Conservation (phyloP, 352 stramenopile genomes). For the Pythium folliculosum region DNA sequence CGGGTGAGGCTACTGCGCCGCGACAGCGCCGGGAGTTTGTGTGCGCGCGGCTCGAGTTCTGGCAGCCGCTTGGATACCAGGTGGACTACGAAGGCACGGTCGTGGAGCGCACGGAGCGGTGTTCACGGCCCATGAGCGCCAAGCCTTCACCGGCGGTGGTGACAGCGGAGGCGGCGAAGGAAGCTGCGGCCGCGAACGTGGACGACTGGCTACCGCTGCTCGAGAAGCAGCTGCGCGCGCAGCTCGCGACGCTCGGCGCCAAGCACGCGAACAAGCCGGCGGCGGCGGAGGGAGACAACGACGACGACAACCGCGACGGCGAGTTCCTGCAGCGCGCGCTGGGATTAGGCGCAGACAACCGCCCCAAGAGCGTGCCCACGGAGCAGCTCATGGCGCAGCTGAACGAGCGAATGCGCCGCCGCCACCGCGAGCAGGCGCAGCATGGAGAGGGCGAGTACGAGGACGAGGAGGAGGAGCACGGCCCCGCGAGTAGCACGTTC, state of each 20-base stretch:
- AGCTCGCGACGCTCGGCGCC: constrained; percentile 14
- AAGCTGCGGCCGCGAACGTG: constrained; percentile 3
- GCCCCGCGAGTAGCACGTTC: constrained; percentile 3
- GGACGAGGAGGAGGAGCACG: neutral
- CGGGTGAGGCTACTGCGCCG: constrained; percentile 22
- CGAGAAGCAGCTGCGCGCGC: constrained; percentile 45
- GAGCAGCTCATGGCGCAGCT: constrained; percentile 22
- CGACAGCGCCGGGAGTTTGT: neutral
- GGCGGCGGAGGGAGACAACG: neutral
- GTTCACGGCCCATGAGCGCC: constrained; percentile 24
- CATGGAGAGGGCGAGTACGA: neutral
- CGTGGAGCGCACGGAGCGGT: constrained; percentile 46
- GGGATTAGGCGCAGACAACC: neutral
- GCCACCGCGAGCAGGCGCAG: neutral
- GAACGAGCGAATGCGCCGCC: constrained; percentile 5
- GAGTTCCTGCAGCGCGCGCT: constrained; percentile 13
- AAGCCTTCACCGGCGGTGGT: neutral
- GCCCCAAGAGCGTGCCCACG: constrained; percentile 13
- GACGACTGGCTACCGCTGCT: constrained; percentile 54
- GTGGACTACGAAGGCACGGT: constrained; percentile 58
- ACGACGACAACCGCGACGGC: constrained; percentile 15
- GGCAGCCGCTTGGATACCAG: constrained; percentile 56
- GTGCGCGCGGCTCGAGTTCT: constrained; percentile 52
- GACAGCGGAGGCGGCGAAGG: neutral
- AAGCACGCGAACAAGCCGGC: constrained; percentile 2